A percentile compares a stretch with the other conserved stretches of the same genome.
phyloP scores from a whole-genome alignment of 164 flowering plant species.

The Vitis rupestris region DNA sequence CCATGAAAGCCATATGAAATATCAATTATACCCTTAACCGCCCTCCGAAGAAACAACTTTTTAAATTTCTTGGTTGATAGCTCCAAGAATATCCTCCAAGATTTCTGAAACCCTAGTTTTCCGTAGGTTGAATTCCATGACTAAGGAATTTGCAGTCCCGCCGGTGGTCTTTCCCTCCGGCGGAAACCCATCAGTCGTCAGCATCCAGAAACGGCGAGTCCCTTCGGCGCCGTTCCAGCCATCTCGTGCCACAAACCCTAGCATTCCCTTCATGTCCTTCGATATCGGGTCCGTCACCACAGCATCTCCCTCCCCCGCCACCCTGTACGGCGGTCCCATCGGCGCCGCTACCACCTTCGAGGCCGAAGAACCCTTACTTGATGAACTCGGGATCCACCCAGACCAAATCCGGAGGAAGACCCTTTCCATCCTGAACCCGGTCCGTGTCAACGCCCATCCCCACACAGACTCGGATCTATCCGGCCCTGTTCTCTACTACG shows the following conservation, averaged over 20 bases:
- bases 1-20: not conserved
- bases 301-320: conserved; percentile 34
- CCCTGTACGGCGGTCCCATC: conserved; percentile 32
- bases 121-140: conserved; percentile 24
- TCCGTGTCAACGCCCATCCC: conserved; percentile 52
- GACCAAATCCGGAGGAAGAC: conserved; percentile 86
- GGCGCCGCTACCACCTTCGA: conserved; percentile 39
- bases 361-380: conserved; percentile 83
- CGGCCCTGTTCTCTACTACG: conserved; percentile 72
- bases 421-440: conserved; percentile 61
- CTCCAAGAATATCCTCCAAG: not conserved
- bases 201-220: conserved; percentile 49
- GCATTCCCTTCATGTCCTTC: conserved; percentile 75
- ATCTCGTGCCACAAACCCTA: conserved; percentile 38
- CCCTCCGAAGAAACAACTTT: not conserved
- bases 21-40: not conserved
- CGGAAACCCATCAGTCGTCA: conserved; percentile 32
- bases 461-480: conserved; percentile 83
- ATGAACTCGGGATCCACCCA: conserved; percentile 89
- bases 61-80: not conserved
- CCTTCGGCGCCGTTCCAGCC: conserved; percentile 78
- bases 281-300: conserved; percentile 57
- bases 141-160: conserved; percentile 66
- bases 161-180: conserved; percentile 80
- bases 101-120: not conserved